A percentile compares a stretch with the other conserved stretches of the same genome.
phyloP scores from a whole-genome alignment of 1,284 basidiomycete species.

The Rhodotorula sp. region DNA sequence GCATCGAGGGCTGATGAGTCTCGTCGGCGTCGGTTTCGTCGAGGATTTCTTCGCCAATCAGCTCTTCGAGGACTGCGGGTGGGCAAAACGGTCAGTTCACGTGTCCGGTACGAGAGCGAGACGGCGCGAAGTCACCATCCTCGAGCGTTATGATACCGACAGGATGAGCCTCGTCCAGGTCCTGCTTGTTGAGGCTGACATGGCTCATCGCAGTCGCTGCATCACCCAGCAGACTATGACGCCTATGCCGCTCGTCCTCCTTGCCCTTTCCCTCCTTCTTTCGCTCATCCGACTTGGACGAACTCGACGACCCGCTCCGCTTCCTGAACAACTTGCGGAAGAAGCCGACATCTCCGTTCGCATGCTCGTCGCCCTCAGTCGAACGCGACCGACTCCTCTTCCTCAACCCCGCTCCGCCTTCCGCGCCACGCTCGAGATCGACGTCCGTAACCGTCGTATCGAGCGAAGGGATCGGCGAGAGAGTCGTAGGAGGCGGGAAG shows the following conservation, averaged over 20 bases:
- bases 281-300: conserved; percentile 35
- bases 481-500: conserved; percentile 48
- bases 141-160: conserved; percentile 90
- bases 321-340: conserved; percentile 57
- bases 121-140: conserved; percentile 52
- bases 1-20: conserved; percentile 7
- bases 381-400: not conserved
- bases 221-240: conserved; percentile 42
- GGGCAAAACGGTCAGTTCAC: too few relatives aligned
- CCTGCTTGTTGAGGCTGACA: conserved; percentile 48
- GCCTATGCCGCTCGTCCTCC: conserved; percentile 21
- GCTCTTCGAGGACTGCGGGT: conserved; percentile 57
- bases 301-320: conserved; percentile 52
- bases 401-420: not conserved
- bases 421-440: conserved; percentile 46
- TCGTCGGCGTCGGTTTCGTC: conserved; percentile 59
- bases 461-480: conserved; percentile 16
- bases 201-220: not conserved
- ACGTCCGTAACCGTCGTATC: conserved; percentile 54
- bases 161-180: conserved; percentile 52
- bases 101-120: too few relatives aligned
- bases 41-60: conserved; percentile 79
- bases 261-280: conserved; percentile 45
- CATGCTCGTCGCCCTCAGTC: not conserved
- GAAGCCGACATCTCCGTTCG: conserved; percentile 53